Base-by-base conservation (phyloP, 768 basidiomycete genomes). In the Lactarius hengduanensis region DNA sequence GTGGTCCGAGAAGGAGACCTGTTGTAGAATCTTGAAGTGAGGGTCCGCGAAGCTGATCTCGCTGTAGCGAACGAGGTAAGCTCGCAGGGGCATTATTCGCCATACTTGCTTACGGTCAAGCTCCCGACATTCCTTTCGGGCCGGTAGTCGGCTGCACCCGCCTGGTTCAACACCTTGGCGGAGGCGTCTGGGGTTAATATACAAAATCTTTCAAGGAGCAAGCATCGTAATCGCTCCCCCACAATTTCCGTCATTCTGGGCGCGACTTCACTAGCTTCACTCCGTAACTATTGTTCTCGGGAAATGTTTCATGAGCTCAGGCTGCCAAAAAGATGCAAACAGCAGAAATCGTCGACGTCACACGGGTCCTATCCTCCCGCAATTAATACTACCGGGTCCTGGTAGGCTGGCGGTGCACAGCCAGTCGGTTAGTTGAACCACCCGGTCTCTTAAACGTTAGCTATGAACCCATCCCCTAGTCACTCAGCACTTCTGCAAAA, bases 1-100 rank as follows among this genome's bases (percentile, higher is more conserved):
- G 78, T 1, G 91, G 90, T 4, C 76, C 77, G n/a, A 89, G 81
- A 32, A 93, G 79, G 30, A 82, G 80, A 36, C 82, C 78, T 11
- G 88, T 84, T 84, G 89, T 90, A 6, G 87, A 85, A 68, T 66
- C 16, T 69, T 68, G 16, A 63, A 40, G 22, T 10, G 10, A 54
- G 16, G 36, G 28, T 18, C 55, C 60, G 2, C 30, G 55, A 16
- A 22, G 36, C 40, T 62, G 59, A 28, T 59, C 55, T 4, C 45
- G 43, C 30, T 54, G 61, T 32, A 26, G 30, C 3, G 43, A 43
- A n/a, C 32, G 58, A 2, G 50, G 43, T 8, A 36, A n/a, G 30
- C 22, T 16, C 1, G 62, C 10, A 36, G 43, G n/a, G 15, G 18
- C 32, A 15, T 57, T 45, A 28, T 8, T 57, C 3, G 50, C 32